Evolutionary conservation across 805 yeast genomes (phyloP).

Genomic region (Hanseniaspora thailandica): DNA sequence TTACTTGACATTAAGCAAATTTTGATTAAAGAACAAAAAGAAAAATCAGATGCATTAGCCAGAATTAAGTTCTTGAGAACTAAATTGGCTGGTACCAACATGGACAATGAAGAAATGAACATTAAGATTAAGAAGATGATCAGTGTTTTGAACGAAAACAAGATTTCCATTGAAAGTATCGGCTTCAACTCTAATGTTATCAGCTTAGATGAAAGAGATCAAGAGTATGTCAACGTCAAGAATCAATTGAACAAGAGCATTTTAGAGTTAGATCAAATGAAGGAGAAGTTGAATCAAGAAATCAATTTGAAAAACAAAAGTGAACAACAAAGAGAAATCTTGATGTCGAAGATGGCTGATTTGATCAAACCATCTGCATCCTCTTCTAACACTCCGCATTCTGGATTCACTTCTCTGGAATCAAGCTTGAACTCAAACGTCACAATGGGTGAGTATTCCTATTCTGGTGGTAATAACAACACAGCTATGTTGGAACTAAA

Average conservation of each 20-base stretch:
- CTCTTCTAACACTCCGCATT: background rate
- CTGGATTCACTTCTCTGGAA: background rate
- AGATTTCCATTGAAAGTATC: constrained; percentile 23
- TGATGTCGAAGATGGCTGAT: background rate
- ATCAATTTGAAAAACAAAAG: constrained; percentile 41
- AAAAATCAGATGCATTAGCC: constrained; percentile 37
- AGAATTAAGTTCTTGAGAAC: constrained; percentile 51
- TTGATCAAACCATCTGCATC: background rate
- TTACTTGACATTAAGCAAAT: constrained; percentile 42
- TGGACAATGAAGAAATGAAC: constrained; percentile 41
- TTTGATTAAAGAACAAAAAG: constrained; percentile 36
- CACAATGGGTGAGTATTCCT: background rate
- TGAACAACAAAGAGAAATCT: constrained; percentile 33
- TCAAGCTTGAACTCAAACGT: background rate
- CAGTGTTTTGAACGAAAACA: constrained; percentile 23
- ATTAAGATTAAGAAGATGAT: constrained; percentile 34
- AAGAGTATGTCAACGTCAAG: constrained; percentile 19
- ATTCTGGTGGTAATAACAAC: background rate
- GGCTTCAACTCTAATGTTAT: constrained; percentile 19
- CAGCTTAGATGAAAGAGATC: constrained; percentile 24
- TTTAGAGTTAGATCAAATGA: constrained; percentile 40
- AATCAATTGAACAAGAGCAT: constrained; percentile 13
- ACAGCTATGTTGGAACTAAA: background rate
- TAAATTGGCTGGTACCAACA: constrained; percentile 52
- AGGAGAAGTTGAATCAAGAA: constrained; percentile 40